Evolutionary conservation across 345 rosid genomes (phyloP), one percentile per base, ranked within the genome.

Genomic region (Arabidopsis suecica): DNA sequence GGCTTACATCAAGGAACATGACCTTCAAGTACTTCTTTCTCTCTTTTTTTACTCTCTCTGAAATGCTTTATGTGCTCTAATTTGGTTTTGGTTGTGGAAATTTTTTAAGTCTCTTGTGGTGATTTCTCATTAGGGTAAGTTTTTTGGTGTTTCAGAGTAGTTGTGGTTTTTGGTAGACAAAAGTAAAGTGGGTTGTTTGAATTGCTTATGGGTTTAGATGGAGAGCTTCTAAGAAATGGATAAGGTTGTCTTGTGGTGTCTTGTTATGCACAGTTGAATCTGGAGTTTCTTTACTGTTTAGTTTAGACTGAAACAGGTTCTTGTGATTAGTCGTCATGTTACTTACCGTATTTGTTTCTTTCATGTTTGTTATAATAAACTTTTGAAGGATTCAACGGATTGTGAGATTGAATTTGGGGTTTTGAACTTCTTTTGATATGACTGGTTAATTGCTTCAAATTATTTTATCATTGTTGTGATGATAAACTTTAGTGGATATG

Each of bases 1-100:
- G 98, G 98, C 87, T n/a, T 78, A 95, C 76, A 95, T 95, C 71
- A 95, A 92, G 78, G 87, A 84, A 71, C 73, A 83, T 75, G 89
- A 89, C 80, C 97, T 95, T 78, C 99, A 95, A 89, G 99, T 91
- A 32, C 11, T 2, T 34, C 20, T 44, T 22, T 57, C 49, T 68
- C 44, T 56, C 13, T 36, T 10, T 57, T 36, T 10, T 57, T 6
- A 14, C 42, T 18, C 28, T 36, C 18, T 18, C 45, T 61, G 23
- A 11, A 64, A 28, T 48, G 63, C 23, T 62, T 42, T 33, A 32
- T 0, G 41, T 16, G 4, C 54, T 55, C 65, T 47, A 3, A 2
- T 58, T 53, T 75, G 28, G 47, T 37, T 5, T 12, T 59, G 65
- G 3, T 32, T 64, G n/a, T 54, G n/a, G 23, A 12, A 40, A 22